Base-by-base conservation (phyloP, 148 eudicot species). In the Rhododendron kiyosumense region DNA sequence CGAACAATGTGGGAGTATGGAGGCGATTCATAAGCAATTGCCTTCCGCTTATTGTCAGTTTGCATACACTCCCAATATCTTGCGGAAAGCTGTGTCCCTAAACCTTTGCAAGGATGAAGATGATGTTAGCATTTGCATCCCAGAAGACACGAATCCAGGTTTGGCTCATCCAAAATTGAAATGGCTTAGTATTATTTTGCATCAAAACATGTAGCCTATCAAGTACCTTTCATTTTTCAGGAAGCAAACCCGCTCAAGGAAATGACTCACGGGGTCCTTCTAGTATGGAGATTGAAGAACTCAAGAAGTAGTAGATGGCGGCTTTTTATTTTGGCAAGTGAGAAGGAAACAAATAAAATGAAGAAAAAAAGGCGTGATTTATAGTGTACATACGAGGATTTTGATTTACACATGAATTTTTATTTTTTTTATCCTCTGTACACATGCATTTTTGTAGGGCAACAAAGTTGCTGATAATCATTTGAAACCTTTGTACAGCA, bases 21-120 rank as follows among this genome's bases (percentile, higher is more conserved):
- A 92, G 65, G 93, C 89, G 84, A 89, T 93, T 61, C 90, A 93
- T 87, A 80, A 86, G 85, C 90, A 87, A 57, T 89, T 95, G 85
- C 89, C 26, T 36, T 74, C 90, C 57, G 90, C 96, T 43, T 96
- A 94, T 90, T 91, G 89, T 87, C 99, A 95, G 88, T 85, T 90
- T 73, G 88, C 89, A 78, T 88, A 89, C 83, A 81, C 88, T 81
- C 77, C 91, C 34, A 43, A 54, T 74, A 88, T 85, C 18, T 48
- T 84, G 32, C 52, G 86, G 59, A 87, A 83, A 86, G 7, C 80
- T 18, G 87, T 46, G 85, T 28, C 74, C 46, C 57, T 81, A n/a
- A 83, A 84, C 85, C 79, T 84, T 78, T 85, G 85, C 38, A 69
- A 81, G 2, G 82, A 86, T 83, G 91, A 77, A 24, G 90, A 88